Base-by-base conservation (phyloP, 805 yeast genomes). In the Jamesozyma spencerorum region DNA sequence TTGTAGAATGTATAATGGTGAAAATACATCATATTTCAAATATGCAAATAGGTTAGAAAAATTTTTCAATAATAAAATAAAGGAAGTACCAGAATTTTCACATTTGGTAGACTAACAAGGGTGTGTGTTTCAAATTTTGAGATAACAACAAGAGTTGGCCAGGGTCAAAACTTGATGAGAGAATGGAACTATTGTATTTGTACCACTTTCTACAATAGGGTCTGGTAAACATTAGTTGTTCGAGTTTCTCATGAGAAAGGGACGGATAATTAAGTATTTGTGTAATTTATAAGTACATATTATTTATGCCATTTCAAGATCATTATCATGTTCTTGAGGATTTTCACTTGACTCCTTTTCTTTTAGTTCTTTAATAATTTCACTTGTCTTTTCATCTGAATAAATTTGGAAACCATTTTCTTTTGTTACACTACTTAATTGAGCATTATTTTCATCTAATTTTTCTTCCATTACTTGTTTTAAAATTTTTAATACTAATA, bases 401-500 rank as follows among this genome's bases (percentile, higher is more conserved):
- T 92, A 92, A 42, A 90, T 79, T 61, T 79, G 75, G 66, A 87
- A 92, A 0, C 97, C 97, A 30, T 72, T 74, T 19, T 79, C 88
- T 51, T 74, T 75, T 14, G 99, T 92, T 34, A 92, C 94, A 51
- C 88, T 75, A 38, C 98, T 94, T 53, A 92, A 74, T 69, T 94
- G 98, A 28, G 95, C 95, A 62, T 92, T 92, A 51, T 82, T 84
- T 42, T 94, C 81, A 64, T 92, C 97, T 55, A 92, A 71, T 67
- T 90, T 92, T 66, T 92, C 99, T 69, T 92, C 99, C 99, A 92
- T 92, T 35, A 92, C 99, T 66, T 92, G 98, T 63, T 88, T 88
- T 53, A 92, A 73, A 42, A 85, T 84, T 68, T 87, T 88, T 58
- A 92, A 72, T 5, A 88, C 81, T 58, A 92, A 71, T 33, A 84